Conservation (phyloP, 1,284 basidiomycete species). For the Sutorius eximius region DNA sequence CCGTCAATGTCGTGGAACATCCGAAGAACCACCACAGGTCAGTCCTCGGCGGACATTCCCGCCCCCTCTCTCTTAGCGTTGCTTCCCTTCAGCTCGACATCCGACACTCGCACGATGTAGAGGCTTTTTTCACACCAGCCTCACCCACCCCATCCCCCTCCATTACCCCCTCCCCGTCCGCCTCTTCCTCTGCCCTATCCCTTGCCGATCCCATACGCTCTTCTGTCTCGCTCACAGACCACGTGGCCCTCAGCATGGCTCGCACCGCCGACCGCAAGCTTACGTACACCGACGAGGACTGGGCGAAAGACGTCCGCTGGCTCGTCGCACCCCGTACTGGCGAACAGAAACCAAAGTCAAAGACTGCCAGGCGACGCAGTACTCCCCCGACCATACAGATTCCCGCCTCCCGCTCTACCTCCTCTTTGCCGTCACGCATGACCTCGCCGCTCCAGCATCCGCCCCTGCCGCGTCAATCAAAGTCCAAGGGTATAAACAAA, state of each 20-base stretch:
- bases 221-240: constrained; percentile 24
- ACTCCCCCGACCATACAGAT: constrained; percentile 15
- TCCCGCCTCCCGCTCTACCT: constrained; percentile 19
- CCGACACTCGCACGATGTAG: constrained; percentile 24
- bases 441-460: constrained; percentile 13
- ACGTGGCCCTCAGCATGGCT: constrained; percentile 16
- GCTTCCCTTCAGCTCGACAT: constrained; percentile 16
- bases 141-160: constrained; percentile 24
- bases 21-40: constrained; percentile 20
- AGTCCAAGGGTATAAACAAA: constrained; percentile 29
- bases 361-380: constrained; percentile 22
- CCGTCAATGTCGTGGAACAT: constrained; percentile 12
- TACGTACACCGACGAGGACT: constrained; percentile 52
- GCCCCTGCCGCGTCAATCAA: constrained; percentile 17
- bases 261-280: constrained; percentile 22
- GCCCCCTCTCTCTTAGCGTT: constrained; percentile 10
- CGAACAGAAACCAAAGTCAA: constrained; percentile 21
- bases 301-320: constrained; percentile 66
- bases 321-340: constrained; percentile 44
- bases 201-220: constrained; percentile 21
- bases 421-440: constrained; percentile 18
- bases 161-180: constrained; percentile 26
- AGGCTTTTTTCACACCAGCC: constrained; percentile 37
- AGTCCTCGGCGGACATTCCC: constrained; percentile 6
- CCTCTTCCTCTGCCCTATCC: constrained; percentile 29